Conservation (phyloP, 192 early-diverging fungal genomes). For the Backusella westeae region DNA sequence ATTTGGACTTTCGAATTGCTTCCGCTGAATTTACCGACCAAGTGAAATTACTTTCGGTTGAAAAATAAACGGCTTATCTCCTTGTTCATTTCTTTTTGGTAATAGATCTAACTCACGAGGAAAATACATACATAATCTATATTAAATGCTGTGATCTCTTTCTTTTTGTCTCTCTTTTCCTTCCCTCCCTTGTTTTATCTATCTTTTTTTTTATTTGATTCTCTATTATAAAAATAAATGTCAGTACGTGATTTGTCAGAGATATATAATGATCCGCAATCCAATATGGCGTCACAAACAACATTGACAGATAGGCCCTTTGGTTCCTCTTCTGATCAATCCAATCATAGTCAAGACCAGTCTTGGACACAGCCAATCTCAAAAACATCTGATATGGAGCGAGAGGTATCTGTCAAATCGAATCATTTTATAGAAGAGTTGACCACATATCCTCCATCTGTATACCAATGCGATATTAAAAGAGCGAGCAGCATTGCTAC, state of each 20-base stretch:
- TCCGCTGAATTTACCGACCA: neutral
- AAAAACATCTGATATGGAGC: neutral
- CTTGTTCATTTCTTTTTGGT: neutral
- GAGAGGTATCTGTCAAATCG: neutral
- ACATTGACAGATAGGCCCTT: slow-evolving; percentile 19
- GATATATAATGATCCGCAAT: slow-evolving; percentile 5
- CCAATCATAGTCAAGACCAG: neutral
- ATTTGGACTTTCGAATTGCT: neutral
- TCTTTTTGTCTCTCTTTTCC: neutral
- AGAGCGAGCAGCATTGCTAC: slow-evolving; percentile 15
- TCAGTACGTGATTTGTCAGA: slow-evolving; percentile 1
- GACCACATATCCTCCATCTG: neutral
- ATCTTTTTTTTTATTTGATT: neutral
- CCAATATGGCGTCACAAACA: slow-evolving; percentile 17
- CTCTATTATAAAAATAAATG: neutral
- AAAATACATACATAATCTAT: slow-evolving; percentile 9
- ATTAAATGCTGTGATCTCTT: neutral
- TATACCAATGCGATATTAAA: neutral
- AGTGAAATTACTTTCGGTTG: neutral
- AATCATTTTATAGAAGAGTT: neutral
- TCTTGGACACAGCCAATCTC: neutral
- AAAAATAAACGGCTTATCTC: neutral
- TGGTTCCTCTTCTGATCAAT: neutral
- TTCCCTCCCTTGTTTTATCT: neutral
- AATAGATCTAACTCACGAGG: neutral